These are phyloP conservation scores for Microsporum ferrugineum DNA, from an alignment of 2,329 filamentous ascomycete genomes.

Conservation along the genomic window DNA sequence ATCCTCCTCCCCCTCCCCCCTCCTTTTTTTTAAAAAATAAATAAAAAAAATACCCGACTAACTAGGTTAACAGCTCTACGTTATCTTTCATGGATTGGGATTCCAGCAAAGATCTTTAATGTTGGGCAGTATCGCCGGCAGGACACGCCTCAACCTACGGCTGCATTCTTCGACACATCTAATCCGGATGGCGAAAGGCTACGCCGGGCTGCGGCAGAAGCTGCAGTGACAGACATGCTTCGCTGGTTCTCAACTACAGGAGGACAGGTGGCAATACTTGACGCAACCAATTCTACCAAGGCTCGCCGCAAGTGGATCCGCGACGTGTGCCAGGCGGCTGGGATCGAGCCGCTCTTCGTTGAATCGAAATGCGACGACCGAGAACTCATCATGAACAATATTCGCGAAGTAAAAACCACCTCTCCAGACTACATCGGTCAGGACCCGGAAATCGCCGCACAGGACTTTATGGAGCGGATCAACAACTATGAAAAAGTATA, in stretches of 20 bases:
- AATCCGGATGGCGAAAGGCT: conserved; percentile 86
- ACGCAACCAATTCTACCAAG: conserved; percentile 95
- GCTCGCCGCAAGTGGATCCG: conserved; percentile 81
- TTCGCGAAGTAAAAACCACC: conserved; percentile 91
- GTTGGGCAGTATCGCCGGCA: conserved; percentile 90
- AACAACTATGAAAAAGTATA: conserved; percentile 97
- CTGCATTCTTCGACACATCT: conserved; percentile 87
- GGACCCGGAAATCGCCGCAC: conserved; percentile 80
- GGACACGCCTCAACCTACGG: conserved; percentile 77
- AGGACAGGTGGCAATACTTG: conserved; percentile 83
- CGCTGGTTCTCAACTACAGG: conserved; percentile 69
- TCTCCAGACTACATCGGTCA: conserved; percentile 90
- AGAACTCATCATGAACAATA: conserved; percentile 94
- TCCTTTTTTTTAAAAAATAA: too few species aligned
- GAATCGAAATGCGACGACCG: conserved; percentile 96
- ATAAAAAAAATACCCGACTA: background rate
- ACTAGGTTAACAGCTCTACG: conserved; percentile 54
- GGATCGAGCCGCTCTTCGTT: conserved; percentile 85
- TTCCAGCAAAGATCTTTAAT: conserved; percentile 90
- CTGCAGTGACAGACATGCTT: conserved; percentile 86
- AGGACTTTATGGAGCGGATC: conserved; percentile 88
- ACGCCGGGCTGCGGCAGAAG: conserved; percentile 77
- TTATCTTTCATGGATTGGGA: conserved; percentile 93
- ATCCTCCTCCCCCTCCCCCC: too few species aligned
- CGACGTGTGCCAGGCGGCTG: conserved; percentile 61